Evolutionary conservation across 768 basidiomycete species (phyloP), one percentile per base, ranked within the genome.

Genomic region (Hygrocybe punicea): DNA sequence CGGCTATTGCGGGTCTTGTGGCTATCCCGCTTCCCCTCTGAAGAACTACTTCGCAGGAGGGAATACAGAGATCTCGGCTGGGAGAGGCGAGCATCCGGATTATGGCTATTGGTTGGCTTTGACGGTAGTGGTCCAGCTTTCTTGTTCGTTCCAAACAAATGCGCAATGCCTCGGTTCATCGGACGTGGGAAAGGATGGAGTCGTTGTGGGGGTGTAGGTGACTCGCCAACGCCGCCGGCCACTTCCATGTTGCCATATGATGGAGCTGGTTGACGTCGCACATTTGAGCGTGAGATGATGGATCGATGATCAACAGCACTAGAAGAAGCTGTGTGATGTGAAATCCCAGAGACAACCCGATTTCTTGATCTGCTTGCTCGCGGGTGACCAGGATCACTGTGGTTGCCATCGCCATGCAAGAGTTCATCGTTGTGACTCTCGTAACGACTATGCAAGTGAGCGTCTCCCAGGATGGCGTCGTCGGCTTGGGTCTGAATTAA

Each of bases 151-250:
- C 77, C 76, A 58, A 86, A 82, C 50, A 85, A 71, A 66, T 75
- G 81, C 3, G 78, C 74, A 5, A 85, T 64, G 63, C 72, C 70
- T 7, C 84, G 76, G 64, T 76, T 78, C 51, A 60, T 62, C 53
- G 40, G 53, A 60, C 51, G 50, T 60, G 24, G 52, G 50, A 53
- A 40, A 45, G 71, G 67, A 62, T 68, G 67, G 47, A 67, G 65
- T 55, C 68, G 73, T 6, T 59, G 65, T 34, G 60, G 73, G 10
- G 72, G 81, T 48, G 69, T 69, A 4, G 89, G 89, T 0, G 85
- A 81, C 58, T 86, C 84, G 25, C 87, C 87, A 19, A 90, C 79
- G 23, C 84, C 87, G 29, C 84, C 85, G 4, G 76, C 67, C 35
- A 74, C 66, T 61, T 80, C 79, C 4, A 79, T 67, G 57, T 74